Evolutionary conservation across 768 basidiomycete species (phyloP), one percentile per base, ranked within the genome.

Genomic region (Russula vinacea): DNA sequence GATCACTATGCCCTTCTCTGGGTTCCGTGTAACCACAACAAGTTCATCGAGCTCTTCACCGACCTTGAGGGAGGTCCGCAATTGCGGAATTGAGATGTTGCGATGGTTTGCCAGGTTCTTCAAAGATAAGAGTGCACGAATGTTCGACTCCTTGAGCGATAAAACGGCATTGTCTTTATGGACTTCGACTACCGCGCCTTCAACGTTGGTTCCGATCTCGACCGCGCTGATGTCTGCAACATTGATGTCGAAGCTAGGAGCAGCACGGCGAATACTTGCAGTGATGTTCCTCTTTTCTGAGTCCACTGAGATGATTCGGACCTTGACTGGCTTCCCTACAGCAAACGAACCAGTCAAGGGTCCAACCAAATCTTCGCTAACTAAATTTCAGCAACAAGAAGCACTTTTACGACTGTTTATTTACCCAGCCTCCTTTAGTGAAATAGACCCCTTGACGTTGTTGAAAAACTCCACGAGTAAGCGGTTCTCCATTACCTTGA

Each of bases 381-480:
- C 62, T 39, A 37, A 24, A 42, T 45, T 24, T 64, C 9, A 59
- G 54, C 59, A 35, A 60, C 29, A 53, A 29, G 16, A 56, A n/a
- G 22, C 16, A 59, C 42, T 56, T 29, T 47, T 42, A 49, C 16
- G 35, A 57, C 37, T 13, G 39, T 19, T 47, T 42, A 68, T 80
- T 49, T 75, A 94, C 92, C 88, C 90, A 13, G 88, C 85, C 78
- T 98, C 97, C 57, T 81, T 84, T 10, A 81, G 75, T 4, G 94
- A 90, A 2, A 99, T 82, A 47, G 88, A 78, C 1, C 91, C 97
- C 70, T 90, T 88, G 62, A 95, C 68, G 59, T 90, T 89, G 66
- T 94, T 95, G 73, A 89, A 99, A 69, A 97, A 91, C 71, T 97
- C 94, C 33, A 98, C 86, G 68, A 93, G 77, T 52, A 95, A 76